Evolutionary conservation across 2,329 filamentous ascomycete genomes (phyloP).

Genomic region (Penicillium paneum): DNA sequence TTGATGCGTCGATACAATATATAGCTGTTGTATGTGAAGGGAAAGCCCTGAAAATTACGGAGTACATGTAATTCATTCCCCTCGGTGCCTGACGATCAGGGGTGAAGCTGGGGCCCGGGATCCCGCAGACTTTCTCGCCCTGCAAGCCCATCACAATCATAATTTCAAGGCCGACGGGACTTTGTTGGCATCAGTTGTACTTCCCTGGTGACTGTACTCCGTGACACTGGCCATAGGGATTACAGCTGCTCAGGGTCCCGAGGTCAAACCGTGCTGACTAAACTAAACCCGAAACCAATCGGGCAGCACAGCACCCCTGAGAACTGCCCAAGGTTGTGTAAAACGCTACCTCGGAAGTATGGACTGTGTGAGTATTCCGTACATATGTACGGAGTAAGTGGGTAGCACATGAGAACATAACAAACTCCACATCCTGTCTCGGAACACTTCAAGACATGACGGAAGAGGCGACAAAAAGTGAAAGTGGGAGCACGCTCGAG

Average conservation of each 20-base stretch:
- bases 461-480: background rate
- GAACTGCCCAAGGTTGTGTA: background rate
- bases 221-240: background rate
- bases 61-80: background rate
- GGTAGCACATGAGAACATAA: background rate
- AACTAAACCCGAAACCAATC: background rate
- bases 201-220: background rate
- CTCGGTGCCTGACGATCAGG: conserved; percentile 16
- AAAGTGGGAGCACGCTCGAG: conserved; percentile 11
- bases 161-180: background rate
- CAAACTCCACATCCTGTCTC: background rate
- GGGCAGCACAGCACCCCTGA: background rate
- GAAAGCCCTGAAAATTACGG: background rate
- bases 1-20: background rate
- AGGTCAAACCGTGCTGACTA: background rate
- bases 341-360: background rate
- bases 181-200: background rate
- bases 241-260: background rate
- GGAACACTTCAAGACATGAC: background rate
- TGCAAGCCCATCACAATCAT: background rate
- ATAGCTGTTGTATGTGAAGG: background rate
- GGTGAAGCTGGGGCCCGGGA: background rate
- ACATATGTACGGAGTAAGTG: background rate
- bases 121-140: background rate
- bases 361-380: background rate